Conservation (phyloP, 371 early-diverging fungal species). For the Lichtheimia ornata region DNA sequence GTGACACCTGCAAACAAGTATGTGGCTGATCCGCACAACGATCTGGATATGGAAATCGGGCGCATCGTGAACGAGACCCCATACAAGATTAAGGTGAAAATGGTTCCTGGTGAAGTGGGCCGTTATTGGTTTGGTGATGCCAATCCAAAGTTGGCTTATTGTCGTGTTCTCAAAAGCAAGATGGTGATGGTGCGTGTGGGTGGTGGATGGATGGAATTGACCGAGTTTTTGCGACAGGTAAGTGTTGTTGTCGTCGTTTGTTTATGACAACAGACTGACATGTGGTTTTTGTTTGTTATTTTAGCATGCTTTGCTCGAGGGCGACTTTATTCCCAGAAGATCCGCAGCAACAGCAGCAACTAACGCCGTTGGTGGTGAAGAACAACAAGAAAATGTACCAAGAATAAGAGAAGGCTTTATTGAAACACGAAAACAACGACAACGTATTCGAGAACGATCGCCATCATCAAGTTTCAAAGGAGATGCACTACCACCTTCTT, state of each 20-base stretch:
- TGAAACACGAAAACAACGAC: conserved; percentile 27
- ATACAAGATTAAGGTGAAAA: conserved; percentile 49
- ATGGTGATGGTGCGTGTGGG: conserved; percentile 82
- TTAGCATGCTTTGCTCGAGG: conserved; percentile 43
- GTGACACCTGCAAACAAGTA: conserved; percentile 45
- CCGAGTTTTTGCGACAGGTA: conserved; percentile 47
- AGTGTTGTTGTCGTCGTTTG: too few relatives aligned
- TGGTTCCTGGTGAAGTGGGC: conserved; percentile 65
- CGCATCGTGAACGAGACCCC: conserved; percentile 65
- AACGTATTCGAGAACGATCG: conserved; percentile 8
- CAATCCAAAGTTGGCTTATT: conserved; percentile 72
- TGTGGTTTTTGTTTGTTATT: too few relatives aligned
- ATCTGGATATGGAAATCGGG: conserved; percentile 74
- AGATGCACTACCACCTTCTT: conserved; percentile 1
- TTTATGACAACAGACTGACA: too few relatives aligned
- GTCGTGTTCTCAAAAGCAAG: conserved; percentile 65
- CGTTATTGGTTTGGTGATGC: conserved; percentile 75
- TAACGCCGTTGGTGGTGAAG: not conserved
- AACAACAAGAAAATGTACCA: conserved; percentile 18
- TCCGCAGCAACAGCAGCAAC: not conserved
- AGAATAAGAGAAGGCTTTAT: conserved; percentile 47
- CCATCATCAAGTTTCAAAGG: not conserved
- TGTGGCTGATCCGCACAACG: conserved; percentile 64
- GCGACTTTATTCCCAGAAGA: conserved; percentile 42
- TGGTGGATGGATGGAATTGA: conserved; percentile 73